Evolutionary conservation across 306 rosid genomes (phyloP), one percentile per base, ranked within the genome.

Genomic region (Trifolium repens): DNA sequence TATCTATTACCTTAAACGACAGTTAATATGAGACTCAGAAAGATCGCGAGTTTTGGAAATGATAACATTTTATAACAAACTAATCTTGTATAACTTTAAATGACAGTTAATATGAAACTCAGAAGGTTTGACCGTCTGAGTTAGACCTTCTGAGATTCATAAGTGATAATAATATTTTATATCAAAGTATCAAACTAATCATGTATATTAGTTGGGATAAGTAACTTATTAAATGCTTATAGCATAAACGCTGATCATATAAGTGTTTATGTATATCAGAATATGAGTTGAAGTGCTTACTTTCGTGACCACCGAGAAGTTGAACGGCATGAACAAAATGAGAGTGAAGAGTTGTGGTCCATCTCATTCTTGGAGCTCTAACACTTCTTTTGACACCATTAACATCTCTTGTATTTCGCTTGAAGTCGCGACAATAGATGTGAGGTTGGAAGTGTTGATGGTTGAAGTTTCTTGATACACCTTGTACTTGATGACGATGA

Each of bases 291-390:
- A 64, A 43, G 1, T 9, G 17, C 27, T 86, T 87, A 94, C 99
- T 92, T 77, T 94, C 96, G 87, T 94, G 98, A 60, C 99, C 99
- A 7, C 99, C 99, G 60, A 94, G 99, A 47, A 94, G 99, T 75
- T 94, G 98, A 59, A 94, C 99, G 2, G 99, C 96, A 35, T 94
- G 99, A 73, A 94, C 93, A 60, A 94, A 94, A 88, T 92, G 99
- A 40, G 99, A 96, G 76, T 94, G 99, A 75, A 94, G 98, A 22
- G 98, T 94, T 0, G 98, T 82, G 4, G 99, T 94, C 99, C 99
- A 94, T 84, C 99, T 78, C 99, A 94, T 94, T 80, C 99, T 88
- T 1, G 99, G 99, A 81, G 98, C 99, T 82, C 99, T 80, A 30
- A 86, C 80, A 65, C 91, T 94, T 83, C 96, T 86, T 78, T 83